phyloP scores from a whole-genome alignment of 1,284 basidiomycete genomes.

The Tetrapyrgos nigripes region DNA sequence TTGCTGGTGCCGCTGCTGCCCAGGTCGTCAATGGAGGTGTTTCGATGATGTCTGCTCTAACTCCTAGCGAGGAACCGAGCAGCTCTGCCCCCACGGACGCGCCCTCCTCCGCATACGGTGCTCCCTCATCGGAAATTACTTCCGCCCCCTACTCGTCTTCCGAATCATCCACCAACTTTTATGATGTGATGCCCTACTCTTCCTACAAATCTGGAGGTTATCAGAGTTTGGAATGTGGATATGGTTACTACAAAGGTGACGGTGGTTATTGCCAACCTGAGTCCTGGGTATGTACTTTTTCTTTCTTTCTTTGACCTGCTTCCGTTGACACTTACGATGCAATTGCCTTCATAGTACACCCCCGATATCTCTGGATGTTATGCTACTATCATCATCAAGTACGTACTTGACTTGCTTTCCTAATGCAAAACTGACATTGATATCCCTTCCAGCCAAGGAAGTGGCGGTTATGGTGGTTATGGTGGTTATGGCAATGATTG shows the following conservation, averaged over 20 bases:
- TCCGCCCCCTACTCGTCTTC: conserved; percentile 21
- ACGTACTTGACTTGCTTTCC: conserved; percentile 20
- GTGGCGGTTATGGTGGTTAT: conserved; percentile 21
- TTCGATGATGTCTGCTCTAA: conserved; percentile 48
- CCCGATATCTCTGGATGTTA: conserved; percentile 59
- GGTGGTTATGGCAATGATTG: conserved; percentile 21
- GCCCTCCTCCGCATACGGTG: conserved; percentile 21
- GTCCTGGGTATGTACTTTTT: conserved; percentile 57
- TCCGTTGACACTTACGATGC: not conserved
- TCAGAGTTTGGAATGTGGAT: conserved; percentile 67
- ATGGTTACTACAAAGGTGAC: conserved; percentile 61
- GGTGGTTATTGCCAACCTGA: conserved; percentile 60
- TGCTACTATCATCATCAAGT: conserved; percentile 69
- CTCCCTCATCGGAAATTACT: conserved; percentile 16
- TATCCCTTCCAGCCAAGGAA: conserved; percentile 19
- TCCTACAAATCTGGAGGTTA: conserved; percentile 67
- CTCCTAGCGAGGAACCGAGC: not conserved
- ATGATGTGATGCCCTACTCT: conserved; percentile 60
- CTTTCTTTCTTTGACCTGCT: conserved; percentile 6
- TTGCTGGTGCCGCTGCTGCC: conserved; percentile 60
- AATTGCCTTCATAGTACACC: conserved; percentile 39
- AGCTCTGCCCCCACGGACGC: conserved; percentile 11
- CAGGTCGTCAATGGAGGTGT: conserved; percentile 57
- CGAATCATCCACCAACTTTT: conserved; percentile 47
- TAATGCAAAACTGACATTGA: conserved; percentile 18